Base-by-base conservation (phyloP, 148 eudicot genomes). In the Linanthus parryae region DNA sequence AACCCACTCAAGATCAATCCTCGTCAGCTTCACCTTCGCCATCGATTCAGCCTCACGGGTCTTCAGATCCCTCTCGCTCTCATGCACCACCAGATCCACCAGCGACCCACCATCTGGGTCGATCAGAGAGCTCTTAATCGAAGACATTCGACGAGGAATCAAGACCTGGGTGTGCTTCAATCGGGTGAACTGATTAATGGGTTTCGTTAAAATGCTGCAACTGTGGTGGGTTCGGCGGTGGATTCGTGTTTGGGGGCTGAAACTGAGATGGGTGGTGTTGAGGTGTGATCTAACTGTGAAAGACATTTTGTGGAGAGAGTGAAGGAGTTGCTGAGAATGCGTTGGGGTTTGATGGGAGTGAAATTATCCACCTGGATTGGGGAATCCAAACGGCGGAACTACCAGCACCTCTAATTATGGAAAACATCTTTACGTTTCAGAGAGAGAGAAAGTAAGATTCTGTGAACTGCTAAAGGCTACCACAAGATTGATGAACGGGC, bases 1-100 rank as follows among this genome's bases (percentile, higher is more conserved):
- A 37, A 85, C 86, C 97, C 97, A 90, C 27, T 83, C 84, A 7
- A 90, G 69, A 80, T 90, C 95, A 58, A 90, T 83, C 57, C 56
- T 65, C 0, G 76, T 62, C 10, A 85, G 31, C 49, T 48, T 57
- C 63, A 89, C 75, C 58, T 67, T 70, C 3, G 85, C 83, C 78
- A 90, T 34, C 43, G 61, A 29, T 48, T 72, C 73, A 4, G 92
- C 95, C 52, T 80, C 83, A 2, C 27, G 47, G 19, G 51, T 28
- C 62, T 69, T 80, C 48, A 59, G 29, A 14, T 29, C 72, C 60
- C 84, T 62, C 29, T 65, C 45, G 46, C 44, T 54, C 50, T 80
- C 80, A 0, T 76, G 65, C 52, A 85, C 85, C 12, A 85, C 53
- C 38, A 82, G 78, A 68, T 85, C 81, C 41, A 90, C 74, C 57